A percentile compares a stretch with the other conserved stretches of the same genome.
These are phyloP conservation scores for Penicillium ochrochloron DNA, from an alignment of 495 filamentous ascomycete genomes.

Conservation along the genomic window DNA sequence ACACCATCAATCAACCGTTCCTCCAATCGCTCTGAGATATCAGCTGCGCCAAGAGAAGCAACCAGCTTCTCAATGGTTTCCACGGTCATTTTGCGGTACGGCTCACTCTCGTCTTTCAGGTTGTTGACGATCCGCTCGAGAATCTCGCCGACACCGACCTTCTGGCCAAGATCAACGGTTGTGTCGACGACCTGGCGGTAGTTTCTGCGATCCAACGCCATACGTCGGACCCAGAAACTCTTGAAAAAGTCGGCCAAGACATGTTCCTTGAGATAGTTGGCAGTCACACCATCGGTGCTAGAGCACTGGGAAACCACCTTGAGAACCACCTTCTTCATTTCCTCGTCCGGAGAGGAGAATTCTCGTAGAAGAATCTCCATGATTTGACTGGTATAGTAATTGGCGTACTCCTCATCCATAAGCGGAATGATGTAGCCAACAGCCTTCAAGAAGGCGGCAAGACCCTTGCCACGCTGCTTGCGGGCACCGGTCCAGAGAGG, in stretches of 20 bases:
- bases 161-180: conserved; percentile 95
- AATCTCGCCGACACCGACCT: conserved; percentile 95
- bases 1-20: conserved; percentile 95
- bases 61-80: conserved; percentile 97
- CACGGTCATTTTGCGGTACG: conserved; percentile 98
- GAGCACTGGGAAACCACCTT: conserved; percentile 99
- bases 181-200: conserved; percentile 98
- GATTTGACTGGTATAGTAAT: conserved; percentile 98
- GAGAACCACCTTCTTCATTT: conserved; percentile 99
- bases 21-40: conserved; percentile 90
- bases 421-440: conserved; percentile 98
- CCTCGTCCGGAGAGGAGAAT: conserved; percentile 95
- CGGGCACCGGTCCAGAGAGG: conserved; percentile 95
- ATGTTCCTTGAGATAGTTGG: conserved; percentile 90
- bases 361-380: conserved; percentile 98
- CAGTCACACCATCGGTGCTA: conserved; percentile 91
- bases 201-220: conserved; percentile 96
- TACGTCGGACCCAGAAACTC: conserved; percentile 96
- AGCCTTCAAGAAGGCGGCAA: conserved; percentile 95
- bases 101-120: conserved; percentile 96
- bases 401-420: conserved; percentile 99
- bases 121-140: conserved; percentile 91
- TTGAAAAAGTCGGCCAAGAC: conserved; percentile 98
- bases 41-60: conserved; percentile 87
- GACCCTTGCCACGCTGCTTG: conserved; percentile 94